phyloP scores from a whole-genome alignment of 176 grass and related monocot genomes.

The Poa pratensis region DNA sequence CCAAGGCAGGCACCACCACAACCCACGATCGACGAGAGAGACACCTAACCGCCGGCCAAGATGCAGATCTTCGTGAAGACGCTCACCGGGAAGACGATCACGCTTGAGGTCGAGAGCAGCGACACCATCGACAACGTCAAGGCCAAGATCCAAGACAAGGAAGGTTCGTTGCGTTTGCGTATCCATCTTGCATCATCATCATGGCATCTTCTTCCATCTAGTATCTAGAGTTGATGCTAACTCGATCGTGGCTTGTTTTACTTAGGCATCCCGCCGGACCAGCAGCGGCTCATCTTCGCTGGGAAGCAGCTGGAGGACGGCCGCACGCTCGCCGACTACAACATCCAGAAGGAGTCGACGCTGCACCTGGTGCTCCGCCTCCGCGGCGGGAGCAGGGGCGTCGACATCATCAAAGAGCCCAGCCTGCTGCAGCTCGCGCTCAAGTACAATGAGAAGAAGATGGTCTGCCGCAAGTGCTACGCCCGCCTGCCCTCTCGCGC shows the following conservation, averaged over 20 bases:
- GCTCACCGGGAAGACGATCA: slow-evolving; percentile 35
- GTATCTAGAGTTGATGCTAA: too few relatives aligned
- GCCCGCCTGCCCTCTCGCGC: not conserved
- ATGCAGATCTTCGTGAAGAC: slow-evolving; percentile 46
- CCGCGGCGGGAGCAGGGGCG: slow-evolving; percentile 8
- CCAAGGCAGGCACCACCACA: too few relatives aligned
- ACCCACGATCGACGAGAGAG: too few relatives aligned
- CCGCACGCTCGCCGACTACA: slow-evolving; percentile 61
- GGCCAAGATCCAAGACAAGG: slow-evolving; percentile 66
- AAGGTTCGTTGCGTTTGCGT: slow-evolving; percentile 18
- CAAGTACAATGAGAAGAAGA: not conserved
- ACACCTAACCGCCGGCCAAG: not conserved
- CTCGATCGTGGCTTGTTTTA: too few relatives aligned
- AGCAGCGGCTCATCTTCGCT: slow-evolving; percentile 64
- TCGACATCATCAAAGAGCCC: not conserved
- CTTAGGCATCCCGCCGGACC: slow-evolving; percentile 50
- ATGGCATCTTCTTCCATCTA: too few relatives aligned
- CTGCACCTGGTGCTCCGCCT: slow-evolving; percentile 35
- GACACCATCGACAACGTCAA: slow-evolving; percentile 72
- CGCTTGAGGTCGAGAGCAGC: slow-evolving; percentile 54
- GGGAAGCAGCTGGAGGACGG: slow-evolving; percentile 72
- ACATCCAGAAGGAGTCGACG: slow-evolving; percentile 46
- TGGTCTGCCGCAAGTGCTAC: not conserved
- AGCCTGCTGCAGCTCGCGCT: not conserved
- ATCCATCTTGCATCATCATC: too few relatives aligned